Base-by-base conservation (phyloP, 2,329 filamentous ascomycete species). In the Botrytis squamosa region DNA sequence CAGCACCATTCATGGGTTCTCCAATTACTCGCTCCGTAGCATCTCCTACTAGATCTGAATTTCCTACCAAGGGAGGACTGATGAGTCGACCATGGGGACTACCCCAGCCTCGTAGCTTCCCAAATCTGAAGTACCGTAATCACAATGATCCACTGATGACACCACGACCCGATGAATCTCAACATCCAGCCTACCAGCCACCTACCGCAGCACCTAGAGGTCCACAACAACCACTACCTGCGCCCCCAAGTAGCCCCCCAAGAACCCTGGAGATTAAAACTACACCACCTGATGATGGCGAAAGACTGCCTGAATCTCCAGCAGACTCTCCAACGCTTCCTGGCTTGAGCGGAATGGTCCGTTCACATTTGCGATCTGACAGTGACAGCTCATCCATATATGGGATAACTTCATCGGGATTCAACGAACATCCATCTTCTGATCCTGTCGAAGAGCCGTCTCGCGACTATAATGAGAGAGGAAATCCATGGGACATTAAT, bases 341-440 rank as follows among this genome's bases (percentile, higher is more conserved):
- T 29, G 94, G 93, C 1, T 85, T 98, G 25, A 95, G 91, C 79
- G 92, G 92, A 2, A 88, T 97, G 85, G 91, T 97, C 64, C 90
- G 92, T 46, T 91, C 95, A 75, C 96, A 98, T 84, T 84, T 98
- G 59, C 90, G 96, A 69, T 90, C 90, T 49, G 90, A 91, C 76
- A 98, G 95, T 83, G 91, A 91, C 74, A 88, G 90, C 22, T 98
- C 95, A 0, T 97, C 94, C 0, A 86, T 96, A 40, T 94, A 93
- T 77, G 89, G 88, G 40, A 84, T 83, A 73, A 83, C 83, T 38
- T 84, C 84, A 16, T 84, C 82, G 59, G 83, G 75, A n/a, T 79
- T 84, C 25, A 83, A 83, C 16, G 82, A 84, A 16, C 80, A 81
- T 10, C 84, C 84, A 72, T 82, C 82, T 3, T 66, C 77, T 0